These are phyloP conservation scores for Apostasia shenzhenica DNA, from an alignment of 106 monocot species.

Conservation along the genomic window DNA sequence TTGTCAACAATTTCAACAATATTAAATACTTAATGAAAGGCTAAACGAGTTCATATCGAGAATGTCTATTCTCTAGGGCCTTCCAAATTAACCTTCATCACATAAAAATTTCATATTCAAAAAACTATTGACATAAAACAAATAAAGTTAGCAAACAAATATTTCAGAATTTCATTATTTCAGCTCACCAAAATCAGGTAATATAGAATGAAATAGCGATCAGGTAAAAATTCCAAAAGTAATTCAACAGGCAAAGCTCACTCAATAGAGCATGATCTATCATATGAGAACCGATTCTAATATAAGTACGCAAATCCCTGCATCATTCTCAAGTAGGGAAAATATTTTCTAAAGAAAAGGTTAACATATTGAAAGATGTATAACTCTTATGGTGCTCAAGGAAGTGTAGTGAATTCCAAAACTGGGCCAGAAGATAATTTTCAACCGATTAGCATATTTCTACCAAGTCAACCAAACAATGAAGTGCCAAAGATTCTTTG, in stretches of 20 bases:
- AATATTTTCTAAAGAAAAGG: neutral
- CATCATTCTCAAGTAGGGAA: neutral
- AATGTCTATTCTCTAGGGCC: too few species aligned
- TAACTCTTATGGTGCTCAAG: neutral
- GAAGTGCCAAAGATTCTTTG: neutral
- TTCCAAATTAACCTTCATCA: too few species aligned
- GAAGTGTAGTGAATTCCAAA: too few species aligned
- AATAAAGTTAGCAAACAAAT: too few species aligned
- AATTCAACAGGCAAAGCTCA: neutral
- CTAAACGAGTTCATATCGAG: too few species aligned
- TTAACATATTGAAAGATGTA: neutral
- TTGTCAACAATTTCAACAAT: neutral
- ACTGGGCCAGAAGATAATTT: neutral
- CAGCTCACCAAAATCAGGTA: too few species aligned
- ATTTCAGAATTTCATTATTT: too few species aligned
- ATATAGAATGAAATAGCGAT: too few species aligned
- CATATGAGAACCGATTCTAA: neutral
- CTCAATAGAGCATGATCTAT: neutral
- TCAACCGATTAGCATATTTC: neutral
- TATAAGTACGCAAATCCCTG: neutral
- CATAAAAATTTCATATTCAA: too few species aligned
- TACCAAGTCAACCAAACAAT: neutral
- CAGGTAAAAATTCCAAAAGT: too few species aligned
- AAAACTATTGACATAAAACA: too few species aligned
- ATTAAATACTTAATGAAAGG: neutral